phyloP scores from a whole-genome alignment of 2,329 filamentous ascomycete genomes.

The Parastagonospora nodorum region DNA sequence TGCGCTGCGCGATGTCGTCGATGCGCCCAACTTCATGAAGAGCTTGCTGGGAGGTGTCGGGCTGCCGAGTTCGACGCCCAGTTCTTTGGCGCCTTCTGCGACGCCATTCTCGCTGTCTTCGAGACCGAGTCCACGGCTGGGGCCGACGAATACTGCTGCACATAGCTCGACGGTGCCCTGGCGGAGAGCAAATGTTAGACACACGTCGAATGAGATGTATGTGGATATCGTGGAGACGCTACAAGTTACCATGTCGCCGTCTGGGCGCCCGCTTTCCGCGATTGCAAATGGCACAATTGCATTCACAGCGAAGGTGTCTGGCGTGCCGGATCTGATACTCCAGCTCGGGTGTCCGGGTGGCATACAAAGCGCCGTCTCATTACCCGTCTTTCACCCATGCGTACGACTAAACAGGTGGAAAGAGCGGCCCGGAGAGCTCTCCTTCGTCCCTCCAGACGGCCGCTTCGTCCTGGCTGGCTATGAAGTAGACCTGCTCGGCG shows the following conservation, averaged over 20 bases:
- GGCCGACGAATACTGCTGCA: constrained; percentile 31
- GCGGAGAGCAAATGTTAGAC: constrained; percentile 88
- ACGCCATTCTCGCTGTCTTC: constrained; percentile 37
- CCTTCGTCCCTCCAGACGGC: constrained; percentile 93
- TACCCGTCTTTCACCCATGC: constrained; percentile 95
- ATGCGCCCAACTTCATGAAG: constrained; percentile 87
- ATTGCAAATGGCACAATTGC: constrained; percentile 91
- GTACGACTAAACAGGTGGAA: constrained; percentile 90
- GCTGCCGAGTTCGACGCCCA: constrained; percentile 62
- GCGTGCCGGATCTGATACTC: constrained; percentile 86
- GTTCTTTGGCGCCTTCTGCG: constrained; percentile 31
- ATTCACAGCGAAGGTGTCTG: constrained; percentile 93
- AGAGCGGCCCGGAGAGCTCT: constrained; percentile 86
- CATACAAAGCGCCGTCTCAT: constrained; percentile 74
- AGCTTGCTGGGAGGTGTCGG: constrained; percentile 87
- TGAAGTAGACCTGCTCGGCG: constrained; percentile 86
- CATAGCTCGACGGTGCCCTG: constrained; percentile 71
- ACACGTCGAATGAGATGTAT: constrained; percentile 96
- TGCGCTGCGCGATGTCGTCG: constrained; percentile 85
- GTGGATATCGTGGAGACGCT: constrained; percentile 94
- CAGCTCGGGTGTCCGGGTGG: constrained; percentile 75
- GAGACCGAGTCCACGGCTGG: constrained; percentile 28
- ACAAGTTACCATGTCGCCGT: constrained; percentile 85
- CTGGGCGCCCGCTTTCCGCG: constrained; percentile 82
- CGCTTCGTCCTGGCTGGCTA: constrained; percentile 93